phyloP scores from a whole-genome alignment of 805 yeast species.

The Hanseniaspora singularis region DNA sequence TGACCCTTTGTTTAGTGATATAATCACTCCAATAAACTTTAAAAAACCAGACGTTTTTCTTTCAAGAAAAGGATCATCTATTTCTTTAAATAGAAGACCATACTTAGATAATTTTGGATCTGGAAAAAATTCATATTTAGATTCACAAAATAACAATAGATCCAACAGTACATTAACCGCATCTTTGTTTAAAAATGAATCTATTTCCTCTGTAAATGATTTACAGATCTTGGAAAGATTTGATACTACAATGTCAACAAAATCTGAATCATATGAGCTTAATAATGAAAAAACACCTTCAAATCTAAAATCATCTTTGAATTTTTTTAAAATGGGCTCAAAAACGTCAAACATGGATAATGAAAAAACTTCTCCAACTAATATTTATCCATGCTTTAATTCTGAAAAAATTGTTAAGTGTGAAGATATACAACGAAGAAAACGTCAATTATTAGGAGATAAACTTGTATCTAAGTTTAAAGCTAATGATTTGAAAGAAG shows the following conservation, averaged over 20 bases:
- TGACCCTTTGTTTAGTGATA: background rate
- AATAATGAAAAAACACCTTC: background rate
- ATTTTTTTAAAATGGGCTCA: too few relatives aligned
- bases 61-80: too few relatives aligned
- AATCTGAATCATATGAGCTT: too few relatives aligned
- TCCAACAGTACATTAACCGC: background rate
- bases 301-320: background rate
- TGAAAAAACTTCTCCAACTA: too few relatives aligned
- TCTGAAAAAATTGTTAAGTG: background rate
- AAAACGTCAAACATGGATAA: too few relatives aligned
- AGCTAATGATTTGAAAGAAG: too few relatives aligned
- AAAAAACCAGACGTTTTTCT: too few relatives aligned
- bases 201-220: too few relatives aligned
- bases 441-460: background rate
- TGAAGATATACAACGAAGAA: background rate
- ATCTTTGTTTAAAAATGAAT: background rate
- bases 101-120: too few relatives aligned
- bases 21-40: background rate
- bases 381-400: constrained; percentile 2
- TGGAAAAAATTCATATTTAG: background rate
- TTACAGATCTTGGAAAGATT: too few relatives aligned
- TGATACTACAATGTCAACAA: too few relatives aligned
- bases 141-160: background rate
- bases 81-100: too few relatives aligned
- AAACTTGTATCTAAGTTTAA: background rate